Percentiles rank a stretch among this genome's conserved stretches.
phyloP scores from a whole-genome alignment of 2,329 filamentous ascomycete genomes.

The Fusarium xylarioides region DNA sequence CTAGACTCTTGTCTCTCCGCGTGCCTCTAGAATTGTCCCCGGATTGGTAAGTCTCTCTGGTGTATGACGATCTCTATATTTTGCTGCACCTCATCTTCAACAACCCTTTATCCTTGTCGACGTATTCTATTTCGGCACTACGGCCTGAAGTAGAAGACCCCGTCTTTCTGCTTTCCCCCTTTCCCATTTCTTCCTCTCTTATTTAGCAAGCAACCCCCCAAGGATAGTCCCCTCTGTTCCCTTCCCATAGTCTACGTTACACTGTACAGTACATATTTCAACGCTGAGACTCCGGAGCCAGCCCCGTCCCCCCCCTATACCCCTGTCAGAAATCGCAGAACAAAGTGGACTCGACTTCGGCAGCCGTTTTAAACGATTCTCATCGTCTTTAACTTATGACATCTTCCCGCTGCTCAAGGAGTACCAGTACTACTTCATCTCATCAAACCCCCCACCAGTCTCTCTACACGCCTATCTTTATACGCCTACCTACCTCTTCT shows the following conservation, averaged over 20 bases:
- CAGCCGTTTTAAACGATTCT: conserved; percentile 20
- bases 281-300: background rate
- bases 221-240: background rate
- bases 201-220: background rate
- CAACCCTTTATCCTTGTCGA: background rate
- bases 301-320: conserved; percentile 10
- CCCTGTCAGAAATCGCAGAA: conserved; percentile 12
- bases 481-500: background rate
- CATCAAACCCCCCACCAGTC: conserved; percentile 9
- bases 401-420: conserved; percentile 11
- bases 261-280: background rate
- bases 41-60: conserved; percentile 39
- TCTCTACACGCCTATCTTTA: background rate
- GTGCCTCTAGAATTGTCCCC: conserved; percentile 25
- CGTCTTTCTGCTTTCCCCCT: background rate
- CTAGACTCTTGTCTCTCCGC: background rate
- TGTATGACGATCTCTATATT: conserved; percentile 43
- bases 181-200: conserved; percentile 1
- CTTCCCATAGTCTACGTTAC: background rate
- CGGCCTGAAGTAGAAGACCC: conserved; percentile 8
- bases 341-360: conserved; percentile 27
- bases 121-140: background rate
- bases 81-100: conserved; percentile 24
- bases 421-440: conserved; percentile 17
- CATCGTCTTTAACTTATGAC: conserved; percentile 24